Percentiles rank a stretch among this genome's conserved stretches.
phyloP scores from a whole-genome alignment of 768 basidiomycete genomes.

The Lyophyllum atratum region DNA sequence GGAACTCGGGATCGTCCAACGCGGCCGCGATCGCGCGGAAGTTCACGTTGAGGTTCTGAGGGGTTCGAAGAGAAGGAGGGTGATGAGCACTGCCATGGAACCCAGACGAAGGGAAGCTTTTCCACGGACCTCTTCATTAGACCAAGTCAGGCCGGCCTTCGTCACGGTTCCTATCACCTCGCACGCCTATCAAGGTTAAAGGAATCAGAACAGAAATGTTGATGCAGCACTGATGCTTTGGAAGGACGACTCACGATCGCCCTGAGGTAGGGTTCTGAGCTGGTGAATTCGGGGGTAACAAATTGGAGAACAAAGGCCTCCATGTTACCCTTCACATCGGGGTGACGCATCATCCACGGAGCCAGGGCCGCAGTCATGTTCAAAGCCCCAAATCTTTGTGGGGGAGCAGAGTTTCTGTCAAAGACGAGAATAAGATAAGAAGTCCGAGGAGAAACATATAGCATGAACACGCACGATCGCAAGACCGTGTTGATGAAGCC shows the following conservation, averaged over 20 bases:
- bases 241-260: conserved; percentile 58
- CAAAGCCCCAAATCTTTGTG: conserved; percentile 82
- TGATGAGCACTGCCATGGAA: not conserved
- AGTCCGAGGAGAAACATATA: not conserved
- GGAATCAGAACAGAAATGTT: conserved; percentile 2
- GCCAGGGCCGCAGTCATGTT: conserved; percentile 80
- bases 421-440: conserved; percentile 10
- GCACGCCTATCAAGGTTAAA: conserved; percentile 53
- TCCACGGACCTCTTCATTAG: conserved; percentile 54
- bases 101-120: not conserved
- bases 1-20: conserved; percentile 77
- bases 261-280: conserved; percentile 71
- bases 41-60: conserved; percentile 61
- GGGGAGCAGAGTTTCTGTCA: conserved; percentile 45
- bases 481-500: conserved; percentile 77
- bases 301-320: conserved; percentile 75
- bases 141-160: conserved; percentile 70
- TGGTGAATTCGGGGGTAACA: conserved; percentile 72
- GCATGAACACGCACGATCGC: conserved; percentile 48
- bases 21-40: conserved; percentile 67
- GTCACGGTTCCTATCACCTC: conserved; percentile 79
- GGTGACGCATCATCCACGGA: conserved; percentile 82
- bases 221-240: not conserved
- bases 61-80: not conserved
- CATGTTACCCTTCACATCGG: conserved; percentile 75